Evolutionary conservation across 345 rosid species (phyloP).

Genomic region (Trapa bicornis): DNA sequence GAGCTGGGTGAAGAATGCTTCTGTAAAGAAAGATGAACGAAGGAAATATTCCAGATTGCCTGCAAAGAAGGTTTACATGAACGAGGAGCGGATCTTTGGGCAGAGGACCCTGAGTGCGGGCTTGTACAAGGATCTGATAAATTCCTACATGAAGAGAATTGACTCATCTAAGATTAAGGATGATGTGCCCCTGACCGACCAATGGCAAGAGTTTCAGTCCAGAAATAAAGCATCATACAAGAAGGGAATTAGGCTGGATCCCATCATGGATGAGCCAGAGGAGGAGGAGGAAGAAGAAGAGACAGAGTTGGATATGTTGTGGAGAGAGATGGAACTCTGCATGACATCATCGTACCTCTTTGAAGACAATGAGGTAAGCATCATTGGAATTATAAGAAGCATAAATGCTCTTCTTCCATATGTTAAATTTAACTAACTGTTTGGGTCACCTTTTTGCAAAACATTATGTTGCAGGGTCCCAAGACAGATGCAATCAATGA

Average conservation of each 20-base stretch:
- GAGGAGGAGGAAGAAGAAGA: constrained; percentile 46
- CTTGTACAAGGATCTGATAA: constrained; percentile 59
- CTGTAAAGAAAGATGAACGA: constrained; percentile 16
- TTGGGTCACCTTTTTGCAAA: constrained; percentile 10
- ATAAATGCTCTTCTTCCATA: background rate
- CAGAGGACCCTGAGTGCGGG: constrained; percentile 53
- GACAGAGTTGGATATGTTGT: constrained; percentile 62
- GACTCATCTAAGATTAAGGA: constrained; percentile 43
- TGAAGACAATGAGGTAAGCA: constrained; percentile 66
- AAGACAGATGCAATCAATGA: constrained; percentile 27
- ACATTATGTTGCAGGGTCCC: constrained; percentile 24
- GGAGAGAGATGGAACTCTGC: constrained; percentile 84
- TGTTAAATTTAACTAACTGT: background rate
- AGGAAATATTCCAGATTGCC: constrained; percentile 10
- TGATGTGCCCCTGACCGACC: constrained; percentile 41
- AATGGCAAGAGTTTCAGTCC: constrained; percentile 58
- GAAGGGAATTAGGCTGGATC: constrained; percentile 19
- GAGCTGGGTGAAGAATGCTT: constrained; percentile 25
- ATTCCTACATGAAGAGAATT: constrained; percentile 62
- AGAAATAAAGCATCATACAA: constrained; percentile 14
- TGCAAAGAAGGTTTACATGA: constrained; percentile 13
- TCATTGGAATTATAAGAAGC: background rate
- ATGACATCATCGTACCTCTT: constrained; percentile 65
- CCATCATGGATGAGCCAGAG: background rate
- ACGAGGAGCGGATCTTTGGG: constrained; percentile 23